Percentiles rank a stretch among this genome's conserved stretches.
Evolutionary conservation across 495 filamentous ascomycete genomes (phyloP).

Genomic region (Pseudevernia furfuracea): DNA sequence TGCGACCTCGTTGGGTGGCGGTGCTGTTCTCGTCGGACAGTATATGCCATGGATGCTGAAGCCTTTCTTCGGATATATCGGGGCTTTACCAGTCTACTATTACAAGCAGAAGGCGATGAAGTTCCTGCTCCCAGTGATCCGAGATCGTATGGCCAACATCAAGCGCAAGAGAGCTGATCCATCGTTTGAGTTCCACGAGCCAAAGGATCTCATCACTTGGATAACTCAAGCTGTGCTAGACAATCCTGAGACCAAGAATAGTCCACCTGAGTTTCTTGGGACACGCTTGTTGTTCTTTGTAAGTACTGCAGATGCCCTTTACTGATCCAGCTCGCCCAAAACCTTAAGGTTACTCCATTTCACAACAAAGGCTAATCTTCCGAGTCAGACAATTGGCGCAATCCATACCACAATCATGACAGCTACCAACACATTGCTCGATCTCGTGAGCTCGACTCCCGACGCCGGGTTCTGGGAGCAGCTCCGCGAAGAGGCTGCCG

Average conservation of each 20-base stretch:
- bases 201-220: constrained; percentile 9
- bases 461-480: neutral
- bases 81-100: constrained; percentile 7
- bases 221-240: constrained; percentile 1
- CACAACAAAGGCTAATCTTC: neutral
- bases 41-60: constrained; percentile 12
- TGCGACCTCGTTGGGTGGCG: constrained; percentile 12
- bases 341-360: no score
- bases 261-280: neutral
- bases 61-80: constrained; percentile 7
- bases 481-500: constrained; percentile 12
- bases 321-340: neutral
- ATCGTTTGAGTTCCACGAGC: neutral
- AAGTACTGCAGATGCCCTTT: neutral
- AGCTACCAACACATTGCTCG: constrained; percentile 12
- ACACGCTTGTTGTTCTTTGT: constrained; percentile 6
- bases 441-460: constrained; percentile 14
- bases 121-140: constrained; percentile 8
- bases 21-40: constrained; percentile 11
- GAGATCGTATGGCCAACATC: constrained; percentile 6
- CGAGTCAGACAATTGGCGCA: constrained; percentile 5
- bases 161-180: constrained; percentile 8
- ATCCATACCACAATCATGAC: constrained; percentile 12
- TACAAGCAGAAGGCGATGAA: constrained; percentile 5
- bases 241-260: neutral